A percentile compares a stretch with the other conserved stretches of the same genome.
These are phyloP conservation scores for Zarea fungicola DNA, from an alignment of 2,329 filamentous ascomycete genomes.

Conservation along the genomic window DNA sequence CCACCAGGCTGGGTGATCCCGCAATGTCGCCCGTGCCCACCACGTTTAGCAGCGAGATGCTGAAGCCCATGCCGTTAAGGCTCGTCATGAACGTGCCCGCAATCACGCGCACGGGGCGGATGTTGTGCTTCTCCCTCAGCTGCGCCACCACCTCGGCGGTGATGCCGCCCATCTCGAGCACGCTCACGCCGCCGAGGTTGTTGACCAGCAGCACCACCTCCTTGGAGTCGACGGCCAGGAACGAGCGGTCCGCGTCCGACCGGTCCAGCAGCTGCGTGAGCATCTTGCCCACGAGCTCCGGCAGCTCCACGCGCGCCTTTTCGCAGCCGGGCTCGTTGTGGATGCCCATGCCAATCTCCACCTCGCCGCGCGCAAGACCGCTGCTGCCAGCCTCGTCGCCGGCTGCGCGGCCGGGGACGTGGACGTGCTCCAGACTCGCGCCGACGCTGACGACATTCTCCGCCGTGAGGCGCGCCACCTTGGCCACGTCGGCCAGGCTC, in stretches of 20 bases:
- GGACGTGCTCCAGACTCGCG: slow-evolving; percentile 83
- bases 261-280: slow-evolving; percentile 62
- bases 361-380: slow-evolving; percentile 48
- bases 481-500: slow-evolving; percentile 64
- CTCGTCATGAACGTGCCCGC: slow-evolving; percentile 74
- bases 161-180: slow-evolving; percentile 67
- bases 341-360: slow-evolving; percentile 71
- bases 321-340: slow-evolving; percentile 64
- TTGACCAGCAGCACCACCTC: slow-evolving; percentile 69
- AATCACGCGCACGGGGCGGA: slow-evolving; percentile 60
- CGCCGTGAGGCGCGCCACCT: slow-evolving; percentile 65
- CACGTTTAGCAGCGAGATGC: slow-evolving; percentile 63
- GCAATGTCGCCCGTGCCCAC: slow-evolving; percentile 52
- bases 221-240: slow-evolving; percentile 55
- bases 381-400: slow-evolving; percentile 47
- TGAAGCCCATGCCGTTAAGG: slow-evolving; percentile 71
- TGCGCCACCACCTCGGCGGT: slow-evolving; percentile 63
- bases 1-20: slow-evolving; percentile 54
- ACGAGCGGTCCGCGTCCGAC: slow-evolving; percentile 64
- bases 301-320: slow-evolving; percentile 46
- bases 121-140: slow-evolving; percentile 50
- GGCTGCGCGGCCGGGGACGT: slow-evolving; percentile 71
- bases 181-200: slow-evolving; percentile 69
- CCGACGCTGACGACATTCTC: slow-evolving; percentile 80
- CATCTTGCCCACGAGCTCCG: slow-evolving; percentile 58